Percentiles rank a stretch among this genome's conserved stretches.
phyloP scores from a whole-genome alignment of 371 early-diverging fungal genomes.

The Mortierella sp. region DNA sequence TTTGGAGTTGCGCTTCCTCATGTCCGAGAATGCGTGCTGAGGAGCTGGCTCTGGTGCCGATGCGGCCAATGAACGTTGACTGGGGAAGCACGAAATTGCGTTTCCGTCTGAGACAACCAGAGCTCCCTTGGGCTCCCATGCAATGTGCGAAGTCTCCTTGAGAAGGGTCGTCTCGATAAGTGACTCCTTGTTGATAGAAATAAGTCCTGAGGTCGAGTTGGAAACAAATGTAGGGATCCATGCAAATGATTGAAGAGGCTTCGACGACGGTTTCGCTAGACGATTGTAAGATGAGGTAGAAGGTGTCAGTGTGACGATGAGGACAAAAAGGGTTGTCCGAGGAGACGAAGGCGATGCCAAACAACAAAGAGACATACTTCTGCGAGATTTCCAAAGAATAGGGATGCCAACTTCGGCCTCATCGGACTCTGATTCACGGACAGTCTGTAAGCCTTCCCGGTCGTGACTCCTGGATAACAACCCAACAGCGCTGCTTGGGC shows the following conservation, averaged over 20 bases:
- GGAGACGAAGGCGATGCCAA: not conserved
- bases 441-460: constrained; percentile 40
- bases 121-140: constrained; percentile 77
- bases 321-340: not conserved
- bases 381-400: constrained; percentile 74
- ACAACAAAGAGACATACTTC: constrained; percentile 58
- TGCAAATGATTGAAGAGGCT: constrained; percentile 68
- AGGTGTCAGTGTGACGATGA: not conserved
- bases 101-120: constrained; percentile 68
- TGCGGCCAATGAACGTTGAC: constrained; percentile 36
- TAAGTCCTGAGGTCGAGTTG: constrained; percentile 57
- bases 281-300: not conserved
- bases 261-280: constrained; percentile 62
- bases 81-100: constrained; percentile 48
- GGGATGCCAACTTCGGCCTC: constrained; percentile 65
- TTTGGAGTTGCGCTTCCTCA: constrained; percentile 44
- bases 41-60: constrained; percentile 44
- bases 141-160: constrained; percentile 70
- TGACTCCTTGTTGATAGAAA: constrained; percentile 73
- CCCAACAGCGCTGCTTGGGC: constrained; percentile 27
- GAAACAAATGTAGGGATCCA: constrained; percentile 69
- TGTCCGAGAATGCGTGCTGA: constrained; percentile 47
- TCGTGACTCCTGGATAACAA: constrained; percentile 46
- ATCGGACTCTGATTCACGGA: constrained; percentile 45
- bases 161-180: constrained; percentile 70